Conservation (phyloP, 306 rosid species). For the Dalbergia oliveri region DNA sequence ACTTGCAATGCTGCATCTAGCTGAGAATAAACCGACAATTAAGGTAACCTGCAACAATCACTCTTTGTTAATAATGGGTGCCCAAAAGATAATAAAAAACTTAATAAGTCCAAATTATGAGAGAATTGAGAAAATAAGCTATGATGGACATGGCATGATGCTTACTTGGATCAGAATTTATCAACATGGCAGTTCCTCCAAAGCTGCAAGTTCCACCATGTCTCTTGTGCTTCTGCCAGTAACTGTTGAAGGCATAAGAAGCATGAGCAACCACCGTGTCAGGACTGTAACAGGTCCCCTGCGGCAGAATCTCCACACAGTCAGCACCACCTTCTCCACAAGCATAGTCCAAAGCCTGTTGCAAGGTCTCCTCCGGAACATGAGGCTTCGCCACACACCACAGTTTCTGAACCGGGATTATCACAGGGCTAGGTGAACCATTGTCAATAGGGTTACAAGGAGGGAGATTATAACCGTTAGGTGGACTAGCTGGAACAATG, state of each 20-base stretch:
- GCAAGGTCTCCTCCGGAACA: constrained; percentile 79
- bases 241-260: constrained; percentile 89
- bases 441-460: constrained; percentile 69
- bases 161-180: constrained; percentile 90
- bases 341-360: constrained; percentile 84
- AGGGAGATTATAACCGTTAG: constrained; percentile 59
- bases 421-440: constrained; percentile 57
- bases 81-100: background rate
- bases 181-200: constrained; percentile 92
- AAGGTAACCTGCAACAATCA: constrained; percentile 77
- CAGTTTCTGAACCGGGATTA: constrained; percentile 55
- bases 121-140: background rate
- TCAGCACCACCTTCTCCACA: constrained; percentile 93
- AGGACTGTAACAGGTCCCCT: constrained; percentile 74
- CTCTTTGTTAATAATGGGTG: background rate
- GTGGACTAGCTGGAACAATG: constrained; percentile 65
- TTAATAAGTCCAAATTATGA: background rate
- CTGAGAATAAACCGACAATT: constrained; percentile 75
- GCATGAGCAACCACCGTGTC: constrained; percentile 87
- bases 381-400: constrained; percentile 99
- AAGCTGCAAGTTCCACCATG: constrained; percentile 89
- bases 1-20: constrained; percentile 45
- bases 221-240: constrained; percentile 95
- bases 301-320: constrained; percentile 69
- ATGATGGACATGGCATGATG: background rate